phyloP scores from a whole-genome alignment of 2,329 filamentous ascomycete genomes.

The Penicillium italicum region DNA sequence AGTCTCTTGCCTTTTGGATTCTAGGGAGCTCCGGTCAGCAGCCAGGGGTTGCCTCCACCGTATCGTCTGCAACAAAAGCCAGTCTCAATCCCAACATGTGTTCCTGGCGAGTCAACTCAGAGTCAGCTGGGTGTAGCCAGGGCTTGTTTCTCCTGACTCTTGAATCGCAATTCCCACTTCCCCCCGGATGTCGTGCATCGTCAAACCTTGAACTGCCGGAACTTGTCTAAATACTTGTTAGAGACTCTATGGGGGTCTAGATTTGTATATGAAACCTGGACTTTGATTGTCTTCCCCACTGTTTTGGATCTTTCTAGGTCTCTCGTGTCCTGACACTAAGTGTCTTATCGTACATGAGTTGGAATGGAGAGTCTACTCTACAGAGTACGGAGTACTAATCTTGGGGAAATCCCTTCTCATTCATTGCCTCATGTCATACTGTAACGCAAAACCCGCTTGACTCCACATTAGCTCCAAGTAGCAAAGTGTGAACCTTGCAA shows the following conservation, averaged over 20 bases:
- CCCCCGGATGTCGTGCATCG: conserved; percentile 21
- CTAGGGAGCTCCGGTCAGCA: neutral
- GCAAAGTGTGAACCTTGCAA: conserved; percentile 1
- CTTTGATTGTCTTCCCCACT: neutral
- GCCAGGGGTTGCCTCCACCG: conserved; percentile 2
- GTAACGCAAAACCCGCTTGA: conserved; percentile 1
- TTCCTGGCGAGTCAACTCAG: conserved; percentile 17
- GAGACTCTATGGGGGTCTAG: neutral
- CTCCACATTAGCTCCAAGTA: neutral
- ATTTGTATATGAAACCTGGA: conserved; percentile 11
- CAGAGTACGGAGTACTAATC: neutral
- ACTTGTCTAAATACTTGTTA: conserved; percentile 5
- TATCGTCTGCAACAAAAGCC: conserved; percentile 10
- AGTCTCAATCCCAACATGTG: conserved; percentile 22
- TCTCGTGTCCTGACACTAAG: neutral
- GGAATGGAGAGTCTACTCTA: no score
- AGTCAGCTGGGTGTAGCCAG: conserved; percentile 9
- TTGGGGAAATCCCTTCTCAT: neutral
- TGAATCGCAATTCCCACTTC: conserved; percentile 7
- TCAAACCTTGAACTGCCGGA: conserved; percentile 15
- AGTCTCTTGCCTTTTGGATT: neutral
- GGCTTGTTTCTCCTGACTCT: conserved; percentile 9
- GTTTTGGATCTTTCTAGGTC: neutral
- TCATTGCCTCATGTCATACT: neutral
- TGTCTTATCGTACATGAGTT: neutral